Base-by-base conservation (phyloP, 2,329 filamentous ascomycete genomes). In the Talaromyces sp. region DNA sequence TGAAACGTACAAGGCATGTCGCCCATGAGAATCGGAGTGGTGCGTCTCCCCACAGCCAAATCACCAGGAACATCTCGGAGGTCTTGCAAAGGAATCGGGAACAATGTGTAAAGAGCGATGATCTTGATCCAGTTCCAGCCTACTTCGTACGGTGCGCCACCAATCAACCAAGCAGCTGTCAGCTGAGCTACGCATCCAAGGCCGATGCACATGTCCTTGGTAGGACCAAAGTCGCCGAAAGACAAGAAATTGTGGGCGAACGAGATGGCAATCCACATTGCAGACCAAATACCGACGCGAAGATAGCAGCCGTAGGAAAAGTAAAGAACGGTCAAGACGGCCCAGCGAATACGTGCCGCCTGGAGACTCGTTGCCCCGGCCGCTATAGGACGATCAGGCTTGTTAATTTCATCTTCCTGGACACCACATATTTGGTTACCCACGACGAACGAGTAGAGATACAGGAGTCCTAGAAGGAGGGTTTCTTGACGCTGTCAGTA, bases 91-190 rank as follows among this genome's bases (percentile, higher is more conserved):
- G 62, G 44, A 21, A 63, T 63, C 4, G 62, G 62, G 14, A 63
- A 60, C 1, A 63, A 21, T 2, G 58, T 59, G 28, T 63, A 63
- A 14, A 60, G 46, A 12, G 62, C 62, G 21, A 63, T 63, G 40
- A 60, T 46, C 44, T 60, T 63, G 50, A 63, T 63, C 62, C 62
- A 63, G 39, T 46, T 28, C 62, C 62, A 63, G 16, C 62, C 62
- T n/a, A 63, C 54, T 12, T 50, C 50, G 33, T 63, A 55, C 4
- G 62, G 62, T 2, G 62, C 50, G 21, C 62, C 62, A 21, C 62
- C 62, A 25, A 63, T 57, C 42, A 57, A 31, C 62, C 62, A 63
- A 7, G 62, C 62, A 35, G 62, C 57, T 25, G 50, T 63, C 57
- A 63, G 18, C 25, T 63, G 62, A 11, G 62, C 62, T 8, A 63